Conservation (phyloP, 1,139 yeast genomes). For the Tardiomyces depauwii region DNA sequence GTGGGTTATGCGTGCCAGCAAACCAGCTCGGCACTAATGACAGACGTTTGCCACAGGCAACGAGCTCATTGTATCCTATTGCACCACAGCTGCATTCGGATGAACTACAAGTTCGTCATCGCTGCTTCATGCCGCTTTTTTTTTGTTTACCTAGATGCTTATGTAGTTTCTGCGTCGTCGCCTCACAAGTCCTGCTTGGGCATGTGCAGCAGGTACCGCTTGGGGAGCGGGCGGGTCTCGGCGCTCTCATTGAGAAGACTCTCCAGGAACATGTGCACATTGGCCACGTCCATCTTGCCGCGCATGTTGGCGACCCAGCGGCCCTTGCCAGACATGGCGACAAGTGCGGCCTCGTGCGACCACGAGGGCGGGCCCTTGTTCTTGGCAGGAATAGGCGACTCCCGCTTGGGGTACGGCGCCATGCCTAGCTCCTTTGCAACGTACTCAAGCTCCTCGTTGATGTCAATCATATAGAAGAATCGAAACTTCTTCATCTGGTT, state of each 20-base stretch:
- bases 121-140: no score
- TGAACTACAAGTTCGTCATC: neutral
- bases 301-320: conserved; percentile 2
- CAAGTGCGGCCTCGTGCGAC: conserved; percentile 5
- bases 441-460: conserved; percentile 9
- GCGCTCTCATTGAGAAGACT: neutral
- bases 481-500: conserved; percentile 9
- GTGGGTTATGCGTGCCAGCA: no score
- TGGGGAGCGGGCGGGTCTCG: conserved; percentile 6
- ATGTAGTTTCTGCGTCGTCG: conserved; percentile 1
- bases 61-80: conserved; percentile 26
- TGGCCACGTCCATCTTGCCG: conserved; percentile 1
- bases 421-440: conserved; percentile 10
- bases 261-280: conserved; percentile 1
- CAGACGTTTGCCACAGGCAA: conserved; percentile 23
- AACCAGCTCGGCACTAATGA: neutral
- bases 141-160: no score
- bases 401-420: conserved; percentile 23
- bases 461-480: conserved; percentile 11
- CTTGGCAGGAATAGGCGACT: conserved; percentile 1
- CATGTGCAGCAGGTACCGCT: conserved; percentile 9
- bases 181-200: conserved; percentile 10
- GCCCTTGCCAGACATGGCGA: neutral
- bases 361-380: conserved; percentile 1
- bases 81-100: conserved; percentile 31